phyloP scores from a whole-genome alignment of 1,284 basidiomycete species.

The Cutaneotrichosporon daszewskae region DNA sequence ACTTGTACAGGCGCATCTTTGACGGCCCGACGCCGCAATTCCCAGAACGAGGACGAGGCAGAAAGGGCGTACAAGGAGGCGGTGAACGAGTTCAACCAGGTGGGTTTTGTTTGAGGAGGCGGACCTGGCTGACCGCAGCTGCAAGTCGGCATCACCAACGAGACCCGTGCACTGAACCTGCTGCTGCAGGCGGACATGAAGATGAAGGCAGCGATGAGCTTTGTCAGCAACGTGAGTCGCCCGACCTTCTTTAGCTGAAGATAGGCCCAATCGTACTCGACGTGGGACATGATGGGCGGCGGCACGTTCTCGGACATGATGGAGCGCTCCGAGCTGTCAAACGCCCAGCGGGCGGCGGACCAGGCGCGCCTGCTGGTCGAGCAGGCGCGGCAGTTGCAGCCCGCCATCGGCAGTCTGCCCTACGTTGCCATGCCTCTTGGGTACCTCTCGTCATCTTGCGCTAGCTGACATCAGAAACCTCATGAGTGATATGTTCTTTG shows the following conservation, averaged over 20 bases:
- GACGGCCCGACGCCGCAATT: constrained; percentile 18
- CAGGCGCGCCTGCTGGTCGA: constrained; percentile 17
- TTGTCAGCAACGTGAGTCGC: not conserved
- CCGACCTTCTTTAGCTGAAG: not conserved
- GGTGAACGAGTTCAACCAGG: constrained; percentile 8
- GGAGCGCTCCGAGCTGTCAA: constrained; percentile 16
- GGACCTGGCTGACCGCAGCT: constrained; percentile 9
- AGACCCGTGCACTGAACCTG: constrained; percentile 16
- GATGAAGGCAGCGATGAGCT: not conserved
- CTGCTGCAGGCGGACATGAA: constrained; percentile 8
- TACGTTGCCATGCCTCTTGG: constrained; percentile 15
- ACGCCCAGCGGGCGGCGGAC: constrained; percentile 21
- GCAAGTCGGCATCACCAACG: constrained; percentile 17
- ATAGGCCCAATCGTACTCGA: constrained; percentile 5
- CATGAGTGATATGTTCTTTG: constrained; percentile 26
- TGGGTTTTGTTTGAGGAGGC: not conserved
- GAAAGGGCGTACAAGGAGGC: constrained; percentile 10
- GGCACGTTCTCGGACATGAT: constrained; percentile 12
- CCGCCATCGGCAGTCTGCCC: constrained; percentile 10
- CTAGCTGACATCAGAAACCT: constrained; percentile 4
- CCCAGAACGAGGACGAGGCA: constrained; percentile 20
- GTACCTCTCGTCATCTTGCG: constrained; percentile 1
- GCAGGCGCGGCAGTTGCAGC: constrained; percentile 23
- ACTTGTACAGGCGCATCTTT: constrained; percentile 17
- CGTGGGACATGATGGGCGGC: constrained; percentile 10